Evolutionary conservation across 192 early-diverging fungal genomes (phyloP), one percentile per base, ranked within the genome.

Genomic region (Gryganskiella cystojenkinii): DNA sequence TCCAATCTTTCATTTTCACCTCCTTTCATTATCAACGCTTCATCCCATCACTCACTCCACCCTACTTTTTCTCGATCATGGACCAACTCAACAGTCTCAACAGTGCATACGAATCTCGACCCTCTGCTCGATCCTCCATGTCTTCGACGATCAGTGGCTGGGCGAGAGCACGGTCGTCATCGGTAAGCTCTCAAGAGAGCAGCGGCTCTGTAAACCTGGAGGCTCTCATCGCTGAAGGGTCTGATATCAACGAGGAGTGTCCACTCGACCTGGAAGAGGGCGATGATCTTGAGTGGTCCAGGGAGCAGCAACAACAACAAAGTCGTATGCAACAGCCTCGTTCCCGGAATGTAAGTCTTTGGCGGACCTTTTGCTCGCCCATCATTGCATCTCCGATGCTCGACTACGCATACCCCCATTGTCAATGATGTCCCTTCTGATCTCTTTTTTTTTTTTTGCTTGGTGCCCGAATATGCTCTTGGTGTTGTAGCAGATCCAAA

Each of bases 161-260:
- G 73, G 65, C 73, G 11, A 52, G 73, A 8, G 73, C 64, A 62
- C 73, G 73, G 40, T 68, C 73, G 15, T 55, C 73, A 10, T 76
- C 73, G 0, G 65, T 67, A 30, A 62, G 58, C 19, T 76, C 73
- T 3, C 64, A 76, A 4, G 60, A 58, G 2, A 76, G 73, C 37
- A 76, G 56, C 27, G 73, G 47, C 47, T 76, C 73, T 13, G 73
- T 76, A 20, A 76, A 76, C 65, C 54, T 76, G 6, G 73, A 76
- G 14, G 73, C 73, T 15, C 64, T 76, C 60, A 76, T 76, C 15
- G 73, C 73, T n/a, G 56, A 46, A 22, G 73, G 64, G 30, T 68
- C 73, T 10, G 73, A 76, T 28, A 61, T 76, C 54, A 76, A 76
- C 47, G 73, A 76, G 15, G 73, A 76, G 30, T 44, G 64, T 44